Evolutionary conservation across 768 basidiomycete species (phyloP), one percentile per base, ranked within the genome.

Genomic region (Boletellus ananiceps): DNA sequence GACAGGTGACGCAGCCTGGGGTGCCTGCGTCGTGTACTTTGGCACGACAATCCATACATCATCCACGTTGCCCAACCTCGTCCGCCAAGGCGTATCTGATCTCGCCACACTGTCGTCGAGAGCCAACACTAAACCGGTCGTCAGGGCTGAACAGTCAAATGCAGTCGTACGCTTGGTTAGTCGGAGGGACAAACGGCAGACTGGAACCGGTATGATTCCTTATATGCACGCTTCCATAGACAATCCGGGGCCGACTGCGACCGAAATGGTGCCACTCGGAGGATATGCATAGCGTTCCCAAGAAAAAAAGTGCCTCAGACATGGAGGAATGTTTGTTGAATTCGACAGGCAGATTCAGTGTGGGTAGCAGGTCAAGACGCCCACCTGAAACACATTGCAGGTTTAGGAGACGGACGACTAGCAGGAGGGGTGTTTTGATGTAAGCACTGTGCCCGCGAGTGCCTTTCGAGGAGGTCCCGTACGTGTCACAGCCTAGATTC

Each of bases 211-310:
- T 9, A 8, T 32, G 15, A 39, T 18, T 16, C 23, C 15, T 16
- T 19, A 8, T 33, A 4, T 21, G n/a, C 35, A 37, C 6, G 8
- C 14, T 19, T 31, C 4, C n/a, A 33, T 15, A 12, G 31, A 35
- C 27, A 11, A 33, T 35, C 43, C 16, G 16, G 36, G 12, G 4
- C 43, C 47, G 13, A 52, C 29, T 5, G 47, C 47, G n/a, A 23
- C 42, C 14, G 42, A 4, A 14, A 50, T 36, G 11, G 21, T 31
- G 25, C 47, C 34, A 11, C 15, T 23, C 13, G 52, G 18, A 1
- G 48, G 8, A 29, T 1, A 41, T n/a, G 38, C 45, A 27, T 49
- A 40, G n/a, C 50, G 32, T 39, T 44, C 48, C 43, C 44, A 14
- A 12, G 29, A 29, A 7, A 29, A 29, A 8, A 29, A 3, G 29